phyloP scores from a whole-genome alignment of 2,329 filamentous ascomycete genomes.

The Allantophomopsis lycopodina region DNA sequence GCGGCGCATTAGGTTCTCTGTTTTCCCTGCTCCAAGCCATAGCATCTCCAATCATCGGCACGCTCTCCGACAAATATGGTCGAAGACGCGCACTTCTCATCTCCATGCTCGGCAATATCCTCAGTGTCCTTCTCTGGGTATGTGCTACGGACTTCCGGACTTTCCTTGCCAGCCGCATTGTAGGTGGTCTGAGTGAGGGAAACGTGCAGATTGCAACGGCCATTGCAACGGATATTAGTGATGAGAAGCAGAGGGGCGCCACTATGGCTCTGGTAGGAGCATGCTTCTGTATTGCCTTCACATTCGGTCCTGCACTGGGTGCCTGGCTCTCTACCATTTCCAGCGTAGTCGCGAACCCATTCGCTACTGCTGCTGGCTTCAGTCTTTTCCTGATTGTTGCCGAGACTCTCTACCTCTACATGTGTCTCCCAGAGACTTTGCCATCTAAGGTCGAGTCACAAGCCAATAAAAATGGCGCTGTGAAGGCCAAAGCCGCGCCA shows the following conservation, averaged over 20 bases:
- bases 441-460: conserved; percentile 35
- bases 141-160: conserved; percentile 88
- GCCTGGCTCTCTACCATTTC: conserved; percentile 71
- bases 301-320: conserved; percentile 84
- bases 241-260: conserved; percentile 67
- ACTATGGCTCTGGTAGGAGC: conserved; percentile 95
- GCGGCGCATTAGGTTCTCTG: conserved; percentile 82
- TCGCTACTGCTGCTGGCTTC: conserved; percentile 82
- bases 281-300: conserved; percentile 96
- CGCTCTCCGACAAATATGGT: conserved; percentile 77
- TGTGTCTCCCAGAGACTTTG: conserved; percentile 74
- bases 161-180: conserved; percentile 82
- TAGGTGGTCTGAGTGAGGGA: conserved; percentile 88
- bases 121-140: conserved; percentile 91
- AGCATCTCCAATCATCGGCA: conserved; percentile 83
- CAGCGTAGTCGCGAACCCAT: conserved; percentile 76
- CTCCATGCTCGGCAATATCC: conserved; percentile 86
- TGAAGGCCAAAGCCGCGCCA: conserved; percentile 1
- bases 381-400: conserved; percentile 71
- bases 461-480: not conserved
- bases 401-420: conserved; percentile 82
- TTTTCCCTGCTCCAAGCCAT: conserved; percentile 86
- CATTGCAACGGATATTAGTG: conserved; percentile 91
- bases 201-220: conserved; percentile 94
- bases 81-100: conserved; percentile 75